These are phyloP conservation scores for Conticribra guillardii DNA, from an alignment of 108 stramenopile genomes.

Conservation along the genomic window DNA sequence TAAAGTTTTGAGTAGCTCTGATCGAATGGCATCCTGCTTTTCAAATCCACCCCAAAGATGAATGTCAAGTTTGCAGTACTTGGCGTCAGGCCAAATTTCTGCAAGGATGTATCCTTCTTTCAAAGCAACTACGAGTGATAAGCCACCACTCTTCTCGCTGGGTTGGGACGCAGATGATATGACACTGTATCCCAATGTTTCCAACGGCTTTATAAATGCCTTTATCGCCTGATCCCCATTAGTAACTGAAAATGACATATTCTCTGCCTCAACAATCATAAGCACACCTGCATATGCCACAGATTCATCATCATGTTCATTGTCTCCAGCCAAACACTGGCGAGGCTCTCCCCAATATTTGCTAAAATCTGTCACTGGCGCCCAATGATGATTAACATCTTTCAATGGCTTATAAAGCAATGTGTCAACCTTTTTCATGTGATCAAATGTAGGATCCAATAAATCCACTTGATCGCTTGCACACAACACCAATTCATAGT, in stretches of 20 bases:
- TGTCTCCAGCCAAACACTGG: slow-evolving; percentile 8
- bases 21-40: slow-evolving; percentile 40
- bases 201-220: slow-evolving; percentile 29
- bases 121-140: slow-evolving; percentile 44
- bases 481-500: slow-evolving; percentile 45
- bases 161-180: slow-evolving; percentile 24
- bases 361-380: slow-evolving; percentile 34
- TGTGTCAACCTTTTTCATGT: slow-evolving; percentile 40
- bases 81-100: slow-evolving; percentile 55
- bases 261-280: slow-evolving; percentile 72
- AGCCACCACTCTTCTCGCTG: slow-evolving; percentile 16
- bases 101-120: slow-evolving; percentile 71
- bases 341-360: slow-evolving; percentile 47
- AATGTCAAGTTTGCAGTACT: slow-evolving; percentile 74
- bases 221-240: slow-evolving; percentile 19
- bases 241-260: slow-evolving; percentile 40
- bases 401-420: slow-evolving; percentile 41
- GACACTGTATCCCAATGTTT: slow-evolving; percentile 46
- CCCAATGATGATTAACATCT: slow-evolving; percentile 38
- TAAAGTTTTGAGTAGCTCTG: slow-evolving; percentile 15
- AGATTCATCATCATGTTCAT: slow-evolving; percentile 14
- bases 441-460: slow-evolving; percentile 31
- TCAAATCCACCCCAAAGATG: slow-evolving; percentile 62
- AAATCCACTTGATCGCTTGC: slow-evolving; percentile 38
- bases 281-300: slow-evolving; percentile 48